Evolutionary conservation across 768 basidiomycete genomes (phyloP), one percentile per base, ranked within the genome.

Genomic region (Boletus subcaerulescens): DNA sequence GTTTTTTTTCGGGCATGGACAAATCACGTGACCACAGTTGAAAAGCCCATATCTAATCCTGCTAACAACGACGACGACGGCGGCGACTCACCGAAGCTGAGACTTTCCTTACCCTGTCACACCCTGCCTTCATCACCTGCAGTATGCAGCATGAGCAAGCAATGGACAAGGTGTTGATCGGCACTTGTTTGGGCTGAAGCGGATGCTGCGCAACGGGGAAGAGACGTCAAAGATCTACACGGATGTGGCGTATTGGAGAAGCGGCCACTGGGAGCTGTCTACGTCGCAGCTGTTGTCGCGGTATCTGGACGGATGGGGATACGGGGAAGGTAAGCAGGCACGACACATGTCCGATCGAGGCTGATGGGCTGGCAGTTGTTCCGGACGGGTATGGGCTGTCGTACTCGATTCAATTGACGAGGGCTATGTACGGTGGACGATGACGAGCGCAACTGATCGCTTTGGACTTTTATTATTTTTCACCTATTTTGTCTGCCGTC

Each of bases 281-380:
- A 99, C 97, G 18, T 89, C 86, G 58, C 91, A 97, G 71, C 74
- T 98, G 53, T 87, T 85, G 47, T 87, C 84, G 42, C 78, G 77
- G 48, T 94, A 80, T 70, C 76, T 99, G 33, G 91, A 95, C 62
- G 93, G 93, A 20, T 98, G 96, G 96, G 97, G 96, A 14, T 98
- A 98, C 67, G 93, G 94, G 9, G 92, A 96, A 80, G 91, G 90
- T 91, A 54, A 59, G 57, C 36, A 4, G 33, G 33, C 11, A 33
- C 33, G 33, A 33, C 13, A 33, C 33, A 33, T 5, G 39, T 11
- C 32, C 26, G 14, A 41, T 36, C n/a, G 22, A 9, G 43, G 64
- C 64, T 64, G 54, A 55, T n/a, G 7, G 18, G 17, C 2, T 8
- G 5, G 15, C 56, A 89, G 95, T 98, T 29, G 94, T 97, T 0